Base-by-base conservation (phyloP, 371 early-diverging fungal genomes). In the Haplosporangium sp. region DNA sequence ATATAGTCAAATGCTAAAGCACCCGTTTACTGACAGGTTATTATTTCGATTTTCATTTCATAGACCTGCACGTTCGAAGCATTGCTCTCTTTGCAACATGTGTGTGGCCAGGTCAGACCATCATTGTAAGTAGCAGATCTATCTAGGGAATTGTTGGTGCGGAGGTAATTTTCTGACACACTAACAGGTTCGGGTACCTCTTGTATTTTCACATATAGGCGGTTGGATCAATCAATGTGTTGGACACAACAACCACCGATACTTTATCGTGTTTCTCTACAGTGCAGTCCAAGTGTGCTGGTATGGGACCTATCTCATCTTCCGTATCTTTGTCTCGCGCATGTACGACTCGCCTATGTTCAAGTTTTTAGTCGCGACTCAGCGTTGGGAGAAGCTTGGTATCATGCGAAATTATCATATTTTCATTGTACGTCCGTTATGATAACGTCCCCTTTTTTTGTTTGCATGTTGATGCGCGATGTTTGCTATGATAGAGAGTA, bases 201-300 rank as follows among this genome's bases (percentile, higher is more conserved):
- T n/a, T n/a, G n/a, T n/a, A 37, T 42, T 14, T n/a, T 54, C 43
- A 38, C 42, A 21, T 36, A 37, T 53, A 83, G 83, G 83, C 46
- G 86, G 88, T 0, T 94, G 94, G 94, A 83, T 94, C 60, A 93
- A 92, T 67, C 86, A 85, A 62, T 93, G 93, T 73, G 90, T 94
- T 8, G 93, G 94, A 6, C 86, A 89, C 58, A 85, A 86, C 69
- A 94, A 93, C 62, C 87, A 88, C 62, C 89, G 90, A 0, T 91
- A 88, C 67, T 94, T 94, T 58, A 83, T 93, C 48, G 58, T 83
- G 16, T 94, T 94, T 63, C 71, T 93, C 3, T 88, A 84, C 61
- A 85, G 85, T 6, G 79, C 90, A 11, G 80, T 84, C 7, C 84
- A 86, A 48, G 85, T 93, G 12, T 89, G 90, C 68, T 70, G 85